A percentile compares a stretch with the other conserved stretches of the same genome.
Evolutionary conservation across 2,329 filamentous ascomycete genomes (phyloP).

Genomic region (Scytalidium sp.): DNA sequence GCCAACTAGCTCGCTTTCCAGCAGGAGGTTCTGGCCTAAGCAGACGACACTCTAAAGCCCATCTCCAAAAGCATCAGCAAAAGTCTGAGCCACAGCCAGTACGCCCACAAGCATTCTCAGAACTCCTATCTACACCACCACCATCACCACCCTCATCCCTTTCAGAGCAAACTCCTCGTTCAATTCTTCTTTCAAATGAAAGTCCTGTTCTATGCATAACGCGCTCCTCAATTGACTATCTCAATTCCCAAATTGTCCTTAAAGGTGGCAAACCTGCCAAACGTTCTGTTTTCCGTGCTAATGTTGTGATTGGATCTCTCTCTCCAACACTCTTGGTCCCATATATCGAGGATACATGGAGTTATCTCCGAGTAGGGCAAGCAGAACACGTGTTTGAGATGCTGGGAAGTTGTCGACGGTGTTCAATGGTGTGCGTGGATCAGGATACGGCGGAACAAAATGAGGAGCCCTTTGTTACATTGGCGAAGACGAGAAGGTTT

Average conservation of each 20-base stretch:
- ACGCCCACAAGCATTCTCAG: conserved; percentile 13
- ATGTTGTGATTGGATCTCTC: conserved; percentile 65
- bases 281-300: conserved; percentile 77
- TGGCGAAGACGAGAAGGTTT: conserved; percentile 78
- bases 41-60: conserved; percentile 69
- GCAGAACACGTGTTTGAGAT: conserved; percentile 55
- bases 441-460: conserved; percentile 72
- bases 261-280: conserved; percentile 58
- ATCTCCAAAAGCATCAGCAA: conserved; percentile 59
- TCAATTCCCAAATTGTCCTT: conserved; percentile 68
- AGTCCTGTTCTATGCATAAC: conserved; percentile 85
- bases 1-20: conserved; percentile 80
- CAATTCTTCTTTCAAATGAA: conserved; percentile 82
- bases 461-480: conserved; percentile 79
- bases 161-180: conserved; percentile 37
- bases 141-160: conserved; percentile 55
- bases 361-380: conserved; percentile 59
- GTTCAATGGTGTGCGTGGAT: conserved; percentile 92
- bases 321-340: conserved; percentile 34
- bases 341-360: conserved; percentile 79
- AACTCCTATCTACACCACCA: conserved; percentile 29
- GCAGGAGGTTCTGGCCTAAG: conserved; percentile 57
- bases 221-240: conserved; percentile 68
- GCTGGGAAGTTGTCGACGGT: conserved; percentile 77
- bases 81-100: conserved; percentile 22